phyloP scores from a whole-genome alignment of 1,284 basidiomycete genomes.

The Cutaneotrichosporon arboriforme region DNA sequence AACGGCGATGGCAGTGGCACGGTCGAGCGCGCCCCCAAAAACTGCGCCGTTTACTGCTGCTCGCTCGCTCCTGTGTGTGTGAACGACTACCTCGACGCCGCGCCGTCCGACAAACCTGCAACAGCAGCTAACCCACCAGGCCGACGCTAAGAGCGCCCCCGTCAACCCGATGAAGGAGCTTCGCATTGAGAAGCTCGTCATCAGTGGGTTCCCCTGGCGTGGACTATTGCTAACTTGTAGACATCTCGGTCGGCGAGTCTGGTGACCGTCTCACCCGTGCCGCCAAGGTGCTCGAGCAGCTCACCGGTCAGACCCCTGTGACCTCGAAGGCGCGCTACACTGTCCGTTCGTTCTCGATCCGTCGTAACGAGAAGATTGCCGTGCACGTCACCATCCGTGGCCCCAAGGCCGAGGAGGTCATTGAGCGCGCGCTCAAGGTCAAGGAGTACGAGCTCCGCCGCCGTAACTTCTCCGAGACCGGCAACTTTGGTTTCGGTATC shows the following conservation, averaged over 20 bases:
- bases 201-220: conserved; percentile 66
- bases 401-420: conserved; percentile 98
- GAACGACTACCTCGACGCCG: not conserved
- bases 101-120: not conserved
- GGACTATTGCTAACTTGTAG: conserved; percentile 52
- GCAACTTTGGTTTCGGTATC: conserved; percentile 98
- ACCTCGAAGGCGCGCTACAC: conserved; percentile 99
- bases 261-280: conserved; percentile 99
- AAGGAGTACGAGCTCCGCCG: conserved; percentile 96
- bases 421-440: conserved; percentile 98
- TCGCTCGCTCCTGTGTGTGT: too few relatives aligned
- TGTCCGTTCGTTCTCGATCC: conserved; percentile 97
- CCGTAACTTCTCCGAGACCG: conserved; percentile 91
- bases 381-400: conserved; percentile 99
- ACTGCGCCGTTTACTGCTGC: too few relatives aligned
- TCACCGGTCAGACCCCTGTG: conserved; percentile 98
- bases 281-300: conserved; percentile 98
- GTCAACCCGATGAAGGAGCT: conserved; percentile 94
- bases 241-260: conserved; percentile 99
- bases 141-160: conserved; percentile 81
- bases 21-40: too few relatives aligned
- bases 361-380: conserved; percentile 99
- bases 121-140: conserved; percentile 52
- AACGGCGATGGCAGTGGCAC: too few relatives aligned
- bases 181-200: conserved; percentile 97